Evolutionary conservation across 2,329 filamentous ascomycete genomes (phyloP).

Genomic region (Aspergillus fructus): DNA sequence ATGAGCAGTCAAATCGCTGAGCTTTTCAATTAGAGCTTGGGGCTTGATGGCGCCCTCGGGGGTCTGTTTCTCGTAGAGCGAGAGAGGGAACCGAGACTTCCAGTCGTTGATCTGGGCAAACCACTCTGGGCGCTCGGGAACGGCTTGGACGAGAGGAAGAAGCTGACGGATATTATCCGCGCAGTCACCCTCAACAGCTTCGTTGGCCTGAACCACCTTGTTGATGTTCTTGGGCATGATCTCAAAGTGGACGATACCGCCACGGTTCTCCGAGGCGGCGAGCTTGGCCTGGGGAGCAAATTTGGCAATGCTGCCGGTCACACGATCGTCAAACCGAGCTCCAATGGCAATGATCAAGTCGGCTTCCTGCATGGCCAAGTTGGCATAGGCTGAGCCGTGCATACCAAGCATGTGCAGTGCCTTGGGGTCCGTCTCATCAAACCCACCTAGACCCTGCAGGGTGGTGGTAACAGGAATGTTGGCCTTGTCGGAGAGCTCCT

Average conservation of each 20-base stretch:
- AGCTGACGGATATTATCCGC: slow-evolving; percentile 73
- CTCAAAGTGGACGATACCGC: slow-evolving; percentile 96
- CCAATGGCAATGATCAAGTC: slow-evolving; percentile 95
- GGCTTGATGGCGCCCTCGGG: slow-evolving; percentile 84
- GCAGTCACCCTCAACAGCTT: slow-evolving; percentile 93
- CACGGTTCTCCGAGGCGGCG: slow-evolving; percentile 79
- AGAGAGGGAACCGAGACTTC: slow-evolving; percentile 88
- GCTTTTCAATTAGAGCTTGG: slow-evolving; percentile 85
- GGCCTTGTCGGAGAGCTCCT: slow-evolving; percentile 83
- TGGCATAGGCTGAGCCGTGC: slow-evolving; percentile 96
- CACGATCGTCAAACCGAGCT: slow-evolving; percentile 93
- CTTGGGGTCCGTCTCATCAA: slow-evolving; percentile 90
- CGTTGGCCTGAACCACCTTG: slow-evolving; percentile 95
- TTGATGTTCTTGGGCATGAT: slow-evolving; percentile 99
- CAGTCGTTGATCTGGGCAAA: slow-evolving; percentile 84
- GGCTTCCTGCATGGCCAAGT: slow-evolving; percentile 96
- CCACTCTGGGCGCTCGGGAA: slow-evolving; percentile 75
- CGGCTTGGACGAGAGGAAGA: slow-evolving; percentile 67
- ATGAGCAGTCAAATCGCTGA: slow-evolving; percentile 77
- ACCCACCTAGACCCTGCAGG: slow-evolving; percentile 87
- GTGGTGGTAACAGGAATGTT: slow-evolving; percentile 95
- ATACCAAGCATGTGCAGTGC: slow-evolving; percentile 97
- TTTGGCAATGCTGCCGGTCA: slow-evolving; percentile 76
- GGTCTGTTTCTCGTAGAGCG: slow-evolving; percentile 74
- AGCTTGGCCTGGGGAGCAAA: slow-evolving; percentile 87